Conservation (phyloP, 2,329 filamentous ascomycete species). For the Aspergillus hortae region DNA sequence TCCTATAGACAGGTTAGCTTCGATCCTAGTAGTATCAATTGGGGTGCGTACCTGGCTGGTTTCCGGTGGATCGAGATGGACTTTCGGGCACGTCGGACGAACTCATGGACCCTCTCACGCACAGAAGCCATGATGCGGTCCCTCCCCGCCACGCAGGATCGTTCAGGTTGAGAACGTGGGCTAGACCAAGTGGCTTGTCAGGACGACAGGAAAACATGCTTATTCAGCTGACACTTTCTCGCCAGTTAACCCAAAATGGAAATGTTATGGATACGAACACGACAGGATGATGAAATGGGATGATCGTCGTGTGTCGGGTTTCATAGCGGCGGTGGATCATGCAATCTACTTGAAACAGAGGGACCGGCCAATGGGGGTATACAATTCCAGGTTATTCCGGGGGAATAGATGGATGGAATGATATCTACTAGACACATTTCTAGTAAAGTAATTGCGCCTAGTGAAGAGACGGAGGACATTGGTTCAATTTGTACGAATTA, state of each 20-base stretch:
- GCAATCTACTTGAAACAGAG: neutral
- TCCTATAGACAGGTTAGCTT: neutral
- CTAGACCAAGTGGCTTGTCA: too few species aligned
- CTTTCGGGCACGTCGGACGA: slow-evolving; percentile 1
- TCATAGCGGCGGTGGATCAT: neutral
- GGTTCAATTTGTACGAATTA: too few species aligned
- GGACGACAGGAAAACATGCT: too few species aligned
- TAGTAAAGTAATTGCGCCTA: neutral
- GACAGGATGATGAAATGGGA: neutral
- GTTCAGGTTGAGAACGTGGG: neutral
- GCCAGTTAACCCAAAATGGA: neutral
- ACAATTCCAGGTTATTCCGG: neutral
- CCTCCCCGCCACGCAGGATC: neutral
- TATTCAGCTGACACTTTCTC: too few species aligned
- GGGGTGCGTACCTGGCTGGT: slow-evolving; percentile 2
- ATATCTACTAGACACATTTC: neutral
- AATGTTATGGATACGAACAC: neutral
- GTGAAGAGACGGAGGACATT: too few species aligned
- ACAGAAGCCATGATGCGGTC: slow-evolving; percentile 5
- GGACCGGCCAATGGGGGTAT: too few species aligned
- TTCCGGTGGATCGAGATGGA: neutral
- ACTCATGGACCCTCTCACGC: slow-evolving; percentile 1
- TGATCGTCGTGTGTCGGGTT: too few species aligned
- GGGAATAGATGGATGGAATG: neutral
- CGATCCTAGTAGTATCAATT: neutral